Evolutionary conservation across 2,329 filamentous ascomycete genomes (phyloP), one percentile per base, ranked within the genome.

Genomic region (Paraconiothyrium sp.): DNA sequence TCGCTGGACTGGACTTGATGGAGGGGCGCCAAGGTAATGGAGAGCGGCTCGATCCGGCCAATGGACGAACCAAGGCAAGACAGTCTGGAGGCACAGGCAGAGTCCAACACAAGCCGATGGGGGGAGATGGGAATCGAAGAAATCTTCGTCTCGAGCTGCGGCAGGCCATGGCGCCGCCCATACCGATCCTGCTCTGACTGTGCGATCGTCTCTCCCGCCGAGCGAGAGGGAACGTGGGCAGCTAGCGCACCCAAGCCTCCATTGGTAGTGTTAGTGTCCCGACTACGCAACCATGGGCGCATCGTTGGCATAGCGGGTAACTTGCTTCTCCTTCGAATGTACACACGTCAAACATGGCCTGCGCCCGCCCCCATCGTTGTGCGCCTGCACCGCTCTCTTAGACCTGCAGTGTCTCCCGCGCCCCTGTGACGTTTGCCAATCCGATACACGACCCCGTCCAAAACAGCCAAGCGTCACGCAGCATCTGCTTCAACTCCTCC

Each of bases 401-500:
- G 55, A 51, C 50, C 46, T 64, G 52, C 57, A 47, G 47, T 13
- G 22, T n/a, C 39, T 47, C 32, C 48, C 39, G 22, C 16, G n/a
- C 54, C 52, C 46, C 57, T 34, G 43, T 54, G 34, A 54, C 61
- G 55, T 58, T 32, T 54, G 48, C 43, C 11, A 14, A 32, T 34
- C 52, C 32, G 57, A 37, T 34, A 59, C 52, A 32, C 39, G 44
- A 24, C 60, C 20, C 46, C 35, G 67, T 63, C 66, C 64, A 65
- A 67, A 63, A 67, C 63, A 43, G 59, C 61, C 62, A 57, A 67
- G 64, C 61, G 30, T 64, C 67, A 55, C 39, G 41, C 73, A 58
- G 62, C 57, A 24, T 50, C 57, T 67, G 71, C 67, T 65, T 71
- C 70, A 72, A 35, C 59, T 27, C 62, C 58, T 58, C 57, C 62